These are phyloP conservation scores for Nowakowskiella sp. DNA, from an alignment of 192 early-diverging fungal species.

Conservation along the genomic window DNA sequence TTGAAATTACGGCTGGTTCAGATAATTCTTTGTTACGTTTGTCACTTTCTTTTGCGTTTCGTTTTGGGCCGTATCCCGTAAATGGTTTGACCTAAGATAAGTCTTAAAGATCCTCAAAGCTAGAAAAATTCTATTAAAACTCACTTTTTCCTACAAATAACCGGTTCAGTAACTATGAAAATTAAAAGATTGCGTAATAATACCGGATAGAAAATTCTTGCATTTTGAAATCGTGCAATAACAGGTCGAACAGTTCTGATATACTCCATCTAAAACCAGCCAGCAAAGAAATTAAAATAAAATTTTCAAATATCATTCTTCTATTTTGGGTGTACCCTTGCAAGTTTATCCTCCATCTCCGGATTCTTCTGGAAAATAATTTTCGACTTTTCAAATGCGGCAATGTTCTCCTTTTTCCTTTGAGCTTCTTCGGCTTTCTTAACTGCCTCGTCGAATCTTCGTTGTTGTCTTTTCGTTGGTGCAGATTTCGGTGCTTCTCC, in stretches of 20 bases:
- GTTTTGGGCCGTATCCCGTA: too few relatives aligned
- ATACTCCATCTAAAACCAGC: slow-evolving; percentile 23
- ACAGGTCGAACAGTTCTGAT: slow-evolving; percentile 16
- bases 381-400: not conserved
- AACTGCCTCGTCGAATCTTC: slow-evolving; percentile 10
- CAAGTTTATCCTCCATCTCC: slow-evolving; percentile 6
- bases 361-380: not conserved
- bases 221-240: slow-evolving; percentile 26
- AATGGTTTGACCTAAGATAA: too few relatives aligned
- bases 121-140: too few relatives aligned
- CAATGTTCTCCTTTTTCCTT: slow-evolving; percentile 3
- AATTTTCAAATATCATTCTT: not conserved
- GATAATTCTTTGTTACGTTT: not conserved
- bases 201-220: slow-evolving; percentile 30
- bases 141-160: slow-evolving; percentile 3
- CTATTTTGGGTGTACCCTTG: not conserved
- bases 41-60: not conserved
- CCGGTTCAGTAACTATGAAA: not conserved
- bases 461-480: too few relatives aligned
- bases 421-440: slow-evolving; percentile 9
- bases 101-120: too few relatives aligned
- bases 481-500: too few relatives aligned
- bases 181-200: not conserved
- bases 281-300: slow-evolving; percentile 5
- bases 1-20: not conserved